A percentile compares a stretch with the other conserved stretches of the same genome.
phyloP scores from a whole-genome alignment of 768 basidiomycete genomes.

The Trametes coccinea region DNA sequence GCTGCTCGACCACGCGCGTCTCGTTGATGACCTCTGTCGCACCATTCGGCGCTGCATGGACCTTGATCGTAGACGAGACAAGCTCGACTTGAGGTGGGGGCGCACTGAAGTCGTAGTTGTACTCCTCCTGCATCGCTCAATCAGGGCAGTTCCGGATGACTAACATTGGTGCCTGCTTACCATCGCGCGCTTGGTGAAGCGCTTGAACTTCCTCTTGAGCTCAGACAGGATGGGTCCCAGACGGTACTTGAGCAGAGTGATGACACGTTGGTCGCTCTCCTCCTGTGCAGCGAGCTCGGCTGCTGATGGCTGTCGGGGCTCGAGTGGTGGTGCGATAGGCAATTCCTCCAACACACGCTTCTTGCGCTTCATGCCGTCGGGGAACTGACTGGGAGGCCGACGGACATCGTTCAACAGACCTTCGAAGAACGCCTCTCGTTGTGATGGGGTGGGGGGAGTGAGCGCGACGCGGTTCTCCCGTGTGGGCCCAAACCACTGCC shows the following conservation, averaged over 20 bases:
- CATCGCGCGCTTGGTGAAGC: slow-evolving; percentile 77
- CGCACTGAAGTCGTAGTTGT: slow-evolving; percentile 48
- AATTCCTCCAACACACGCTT: slow-evolving; percentile 84
- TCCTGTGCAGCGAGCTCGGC: slow-evolving; percentile 82
- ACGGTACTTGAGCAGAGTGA: slow-evolving; percentile 85
- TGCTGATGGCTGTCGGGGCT: slow-evolving; percentile 77
- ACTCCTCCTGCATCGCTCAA: slow-evolving; percentile 62
- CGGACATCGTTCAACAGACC: slow-evolving; percentile 67
- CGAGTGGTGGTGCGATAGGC: slow-evolving; percentile 85
- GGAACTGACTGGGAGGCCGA: slow-evolving; percentile 83
- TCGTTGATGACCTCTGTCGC: slow-evolving; percentile 44
- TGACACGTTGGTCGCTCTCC: slow-evolving; percentile 75
- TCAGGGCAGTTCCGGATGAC: neutral
- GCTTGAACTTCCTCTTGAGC: slow-evolving; percentile 89
- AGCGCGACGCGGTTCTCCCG: slow-evolving; percentile 77
- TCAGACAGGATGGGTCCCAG: slow-evolving; percentile 88
- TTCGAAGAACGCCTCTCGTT: slow-evolving; percentile 76
- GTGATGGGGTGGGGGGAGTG: slow-evolving; percentile 47
- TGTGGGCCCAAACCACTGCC: slow-evolving; percentile 84
- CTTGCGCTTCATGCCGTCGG: slow-evolving; percentile 82
- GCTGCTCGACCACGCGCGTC: slow-evolving; percentile 28
- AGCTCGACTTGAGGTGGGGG: slow-evolving; percentile 37
- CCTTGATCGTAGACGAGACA: slow-evolving; percentile 39
- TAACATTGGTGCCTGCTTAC: slow-evolving; percentile 45
- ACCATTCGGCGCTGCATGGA: slow-evolving; percentile 43